phyloP scores from a whole-genome alignment of 2,329 filamentous ascomycete species.

The Cercospora berteroae region DNA sequence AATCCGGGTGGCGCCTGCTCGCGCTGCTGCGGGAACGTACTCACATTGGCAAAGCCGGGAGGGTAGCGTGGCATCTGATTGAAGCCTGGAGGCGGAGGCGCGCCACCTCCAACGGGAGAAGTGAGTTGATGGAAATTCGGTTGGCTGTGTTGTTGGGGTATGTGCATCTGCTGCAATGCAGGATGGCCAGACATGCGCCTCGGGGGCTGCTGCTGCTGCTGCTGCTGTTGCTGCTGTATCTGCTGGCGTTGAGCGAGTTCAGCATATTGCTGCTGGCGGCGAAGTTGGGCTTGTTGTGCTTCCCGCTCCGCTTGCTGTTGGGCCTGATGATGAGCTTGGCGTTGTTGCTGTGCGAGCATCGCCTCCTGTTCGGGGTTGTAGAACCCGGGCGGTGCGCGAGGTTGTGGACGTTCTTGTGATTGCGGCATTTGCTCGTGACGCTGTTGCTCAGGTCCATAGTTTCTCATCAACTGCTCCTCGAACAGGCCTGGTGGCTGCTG shows the following conservation, averaged over 20 bases:
- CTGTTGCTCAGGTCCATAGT: slow-evolving; percentile 28
- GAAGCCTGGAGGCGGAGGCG: slow-evolving; percentile 35
- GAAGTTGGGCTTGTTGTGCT: slow-evolving; percentile 11
- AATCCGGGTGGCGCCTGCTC: slow-evolving; percentile 10
- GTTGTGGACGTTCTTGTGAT: slow-evolving; percentile 27
- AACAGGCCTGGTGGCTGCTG: slow-evolving; percentile 38
- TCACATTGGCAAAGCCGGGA: slow-evolving; percentile 34
- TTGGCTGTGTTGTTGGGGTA: slow-evolving; percentile 26
- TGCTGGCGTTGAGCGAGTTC: slow-evolving; percentile 11
- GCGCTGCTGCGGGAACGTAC: slow-evolving; percentile 31
- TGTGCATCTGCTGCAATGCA: slow-evolving; percentile 32
- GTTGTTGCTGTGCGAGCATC: slow-evolving; percentile 34
- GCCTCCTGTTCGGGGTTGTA: slow-evolving; percentile 34
- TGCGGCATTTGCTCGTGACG: slow-evolving; percentile 24
- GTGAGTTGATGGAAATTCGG: slow-evolving; percentile 28
- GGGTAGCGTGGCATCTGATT: slow-evolving; percentile 35
- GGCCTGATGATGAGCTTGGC: slow-evolving; percentile 18
- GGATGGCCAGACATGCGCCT: slow-evolving; percentile 33
- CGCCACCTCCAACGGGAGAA: slow-evolving; percentile 13
- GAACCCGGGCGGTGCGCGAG: slow-evolving; percentile 38
- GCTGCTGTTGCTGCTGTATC: slow-evolving; percentile 8
- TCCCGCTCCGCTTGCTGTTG: slow-evolving; percentile 11
- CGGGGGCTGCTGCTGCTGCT: slow-evolving; percentile 19
- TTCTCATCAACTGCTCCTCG: slow-evolving; percentile 38
- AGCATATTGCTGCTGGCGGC: slow-evolving; percentile 12